These are phyloP conservation scores for Alternaria sp. DNA, from an alignment of 2,329 filamentous ascomycete genomes.

Conservation along the genomic window DNA sequence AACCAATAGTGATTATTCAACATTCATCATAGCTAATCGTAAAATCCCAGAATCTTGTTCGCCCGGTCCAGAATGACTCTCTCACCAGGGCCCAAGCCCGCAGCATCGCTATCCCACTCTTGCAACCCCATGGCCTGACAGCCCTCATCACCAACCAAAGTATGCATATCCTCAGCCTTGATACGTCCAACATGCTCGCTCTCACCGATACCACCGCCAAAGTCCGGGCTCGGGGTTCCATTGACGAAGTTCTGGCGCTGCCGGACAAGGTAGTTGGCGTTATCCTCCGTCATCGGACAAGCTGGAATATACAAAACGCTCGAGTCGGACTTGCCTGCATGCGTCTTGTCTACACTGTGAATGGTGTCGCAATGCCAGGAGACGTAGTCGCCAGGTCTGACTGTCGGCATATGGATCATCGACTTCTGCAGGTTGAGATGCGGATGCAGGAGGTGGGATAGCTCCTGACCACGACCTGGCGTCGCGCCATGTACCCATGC, in stretches of 20 bases:
- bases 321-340: conserved; percentile 75
- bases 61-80: conserved; percentile 60
- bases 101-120: conserved; percentile 58
- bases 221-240: conserved; percentile 63
- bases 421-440: conserved; percentile 71
- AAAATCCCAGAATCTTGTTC: conserved; percentile 64
- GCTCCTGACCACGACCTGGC: conserved; percentile 73
- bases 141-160: conserved; percentile 56
- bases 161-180: conserved; percentile 49
- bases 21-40: conserved; percentile 22
- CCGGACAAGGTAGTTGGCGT: conserved; percentile 73
- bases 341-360: conserved; percentile 83
- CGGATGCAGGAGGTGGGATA: conserved; percentile 70
- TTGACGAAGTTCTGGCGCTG: conserved; percentile 75
- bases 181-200: conserved; percentile 56
- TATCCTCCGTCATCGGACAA: conserved; percentile 79
- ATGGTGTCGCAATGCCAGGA: conserved; percentile 82
- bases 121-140: conserved; percentile 64
- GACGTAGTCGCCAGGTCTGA: conserved; percentile 78
- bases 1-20: too few species aligned
- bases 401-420: conserved; percentile 75
- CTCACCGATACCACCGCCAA: conserved; percentile 70
- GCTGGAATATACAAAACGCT: conserved; percentile 90
- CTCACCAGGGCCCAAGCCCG: conserved; percentile 60
- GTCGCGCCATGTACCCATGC: conserved; percentile 74